Conservation (phyloP, 495 filamentous ascomycete genomes). For the Penicillium lividum region DNA sequence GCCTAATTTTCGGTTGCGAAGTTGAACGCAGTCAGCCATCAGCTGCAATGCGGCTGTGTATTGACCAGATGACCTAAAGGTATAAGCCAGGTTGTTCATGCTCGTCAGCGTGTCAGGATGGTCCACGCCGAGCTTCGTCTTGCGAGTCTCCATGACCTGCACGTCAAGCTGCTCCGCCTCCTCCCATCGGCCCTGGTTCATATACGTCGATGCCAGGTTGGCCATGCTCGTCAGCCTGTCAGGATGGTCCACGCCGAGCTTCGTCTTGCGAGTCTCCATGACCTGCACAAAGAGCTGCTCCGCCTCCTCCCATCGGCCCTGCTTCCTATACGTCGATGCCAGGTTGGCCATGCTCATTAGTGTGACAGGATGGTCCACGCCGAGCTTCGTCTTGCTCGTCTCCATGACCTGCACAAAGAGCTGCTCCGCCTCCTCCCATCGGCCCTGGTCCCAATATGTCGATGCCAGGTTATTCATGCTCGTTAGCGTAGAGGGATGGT, state of each 20-base stretch:
- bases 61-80: too few relatives aligned
- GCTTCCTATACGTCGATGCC: background rate
- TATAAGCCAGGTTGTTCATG: constrained; percentile 6
- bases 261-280: background rate
- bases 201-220: background rate
- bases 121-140: background rate
- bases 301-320: constrained; percentile 1
- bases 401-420: background rate
- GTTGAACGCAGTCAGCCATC: too few relatives aligned
- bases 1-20: too few relatives aligned
- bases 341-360: constrained; percentile 1
- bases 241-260: constrained; percentile 1
- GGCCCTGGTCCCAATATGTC: background rate
- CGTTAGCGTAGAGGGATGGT: constrained; percentile 3
- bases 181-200: background rate
- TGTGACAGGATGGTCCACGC: constrained; percentile 5
- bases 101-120: constrained; percentile 5
- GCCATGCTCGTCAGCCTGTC: background rate
- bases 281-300: background rate
- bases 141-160: background rate
- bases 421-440: constrained; percentile 3
- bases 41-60: too few relatives aligned
- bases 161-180: background rate
- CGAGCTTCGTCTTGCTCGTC: background rate
- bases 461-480: constrained; percentile 1